A percentile compares a stretch with the other conserved stretches of the same genome.
These are phyloP conservation scores for Diplodia scrobiculata DNA, from an alignment of 2,329 filamentous ascomycete genomes.

Conservation along the genomic window DNA sequence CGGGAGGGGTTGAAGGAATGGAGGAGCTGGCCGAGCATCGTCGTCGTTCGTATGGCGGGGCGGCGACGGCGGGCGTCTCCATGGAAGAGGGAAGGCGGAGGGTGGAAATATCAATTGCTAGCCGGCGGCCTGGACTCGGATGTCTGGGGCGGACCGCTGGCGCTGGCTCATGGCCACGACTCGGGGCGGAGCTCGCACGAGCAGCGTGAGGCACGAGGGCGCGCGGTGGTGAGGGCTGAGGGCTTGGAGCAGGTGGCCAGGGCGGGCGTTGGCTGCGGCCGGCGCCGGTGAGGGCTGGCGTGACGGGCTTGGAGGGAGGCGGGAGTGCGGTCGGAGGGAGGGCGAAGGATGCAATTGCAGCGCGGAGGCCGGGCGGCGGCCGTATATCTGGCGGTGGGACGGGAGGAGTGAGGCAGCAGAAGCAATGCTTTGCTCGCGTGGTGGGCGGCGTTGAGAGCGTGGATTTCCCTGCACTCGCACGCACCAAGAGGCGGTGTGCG, in stretches of 20 bases:
- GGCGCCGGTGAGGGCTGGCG: slow-evolving; percentile 7
- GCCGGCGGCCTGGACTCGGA: slow-evolving; percentile 27
- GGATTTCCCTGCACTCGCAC: slow-evolving; percentile 25
- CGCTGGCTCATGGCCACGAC: slow-evolving; percentile 28
- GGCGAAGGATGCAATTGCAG: background rate
- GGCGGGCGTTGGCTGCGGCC: slow-evolving; percentile 7
- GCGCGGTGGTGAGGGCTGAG: slow-evolving; percentile 20
- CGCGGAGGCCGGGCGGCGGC: slow-evolving; percentile 5
- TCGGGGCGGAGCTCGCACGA: slow-evolving; percentile 24
- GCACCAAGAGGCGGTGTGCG: slow-evolving; percentile 23
- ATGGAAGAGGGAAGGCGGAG: slow-evolving; percentile 5
- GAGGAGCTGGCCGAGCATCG: slow-evolving; percentile 48
- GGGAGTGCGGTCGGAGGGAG: background rate
- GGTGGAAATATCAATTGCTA: slow-evolving; percentile 26
- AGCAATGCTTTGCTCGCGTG: slow-evolving; percentile 25
- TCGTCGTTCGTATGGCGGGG: slow-evolving; percentile 36
- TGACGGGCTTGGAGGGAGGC: background rate
- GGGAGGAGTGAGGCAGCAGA: slow-evolving; percentile 12
- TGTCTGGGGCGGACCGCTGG: slow-evolving; percentile 23
- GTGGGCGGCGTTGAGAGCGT: slow-evolving; percentile 6
- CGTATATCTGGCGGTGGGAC: slow-evolving; percentile 15
- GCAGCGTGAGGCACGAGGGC: slow-evolving; percentile 19
- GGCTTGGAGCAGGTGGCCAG: slow-evolving; percentile 11
- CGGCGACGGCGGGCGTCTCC: slow-evolving; percentile 22
- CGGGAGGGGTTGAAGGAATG: slow-evolving; percentile 37